phyloP scores from a whole-genome alignment of 2,329 filamentous ascomycete species.

The Arthrocladium fulminans region DNA sequence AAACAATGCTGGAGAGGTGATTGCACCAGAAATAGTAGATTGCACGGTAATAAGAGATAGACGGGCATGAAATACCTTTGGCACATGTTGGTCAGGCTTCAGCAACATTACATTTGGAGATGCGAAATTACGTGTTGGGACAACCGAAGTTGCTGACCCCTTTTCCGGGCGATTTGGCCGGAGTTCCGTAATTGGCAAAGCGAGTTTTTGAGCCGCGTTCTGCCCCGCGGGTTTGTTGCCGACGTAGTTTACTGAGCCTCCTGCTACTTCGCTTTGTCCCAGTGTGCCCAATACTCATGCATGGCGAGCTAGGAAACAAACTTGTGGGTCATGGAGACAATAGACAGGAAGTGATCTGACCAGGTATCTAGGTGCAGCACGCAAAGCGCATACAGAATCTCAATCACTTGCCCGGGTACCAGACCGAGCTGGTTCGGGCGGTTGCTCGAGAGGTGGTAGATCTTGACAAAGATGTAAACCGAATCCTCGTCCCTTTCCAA shows the following conservation, averaged over 20 bases:
- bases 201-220: not conserved
- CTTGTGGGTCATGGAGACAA: constrained; percentile 46
- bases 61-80: too few relatives aligned
- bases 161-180: too few relatives aligned
- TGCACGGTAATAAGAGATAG: too few relatives aligned
- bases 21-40: too few relatives aligned
- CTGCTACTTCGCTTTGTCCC: not conserved
- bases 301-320: constrained; percentile 80
- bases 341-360: constrained; percentile 3
- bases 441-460: constrained; percentile 89
- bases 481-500: constrained; percentile 71
- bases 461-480: constrained; percentile 73
- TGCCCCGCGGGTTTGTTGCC: not conserved
- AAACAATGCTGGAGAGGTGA: too few relatives aligned
- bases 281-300: constrained; percentile 51
- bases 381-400: constrained; percentile 90
- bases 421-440: constrained; percentile 78
- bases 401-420: constrained; percentile 77
- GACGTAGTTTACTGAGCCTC: not conserved
- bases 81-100: too few relatives aligned
- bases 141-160: too few relatives aligned
- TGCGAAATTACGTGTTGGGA: too few relatives aligned
- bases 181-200: too few relatives aligned
- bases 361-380: constrained; percentile 64
- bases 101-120: too few relatives aligned